These are phyloP conservation scores for Trypanosomatidae sp. DNA, from an alignment of 208 protist genomes.

Conservation along the genomic window DNA sequence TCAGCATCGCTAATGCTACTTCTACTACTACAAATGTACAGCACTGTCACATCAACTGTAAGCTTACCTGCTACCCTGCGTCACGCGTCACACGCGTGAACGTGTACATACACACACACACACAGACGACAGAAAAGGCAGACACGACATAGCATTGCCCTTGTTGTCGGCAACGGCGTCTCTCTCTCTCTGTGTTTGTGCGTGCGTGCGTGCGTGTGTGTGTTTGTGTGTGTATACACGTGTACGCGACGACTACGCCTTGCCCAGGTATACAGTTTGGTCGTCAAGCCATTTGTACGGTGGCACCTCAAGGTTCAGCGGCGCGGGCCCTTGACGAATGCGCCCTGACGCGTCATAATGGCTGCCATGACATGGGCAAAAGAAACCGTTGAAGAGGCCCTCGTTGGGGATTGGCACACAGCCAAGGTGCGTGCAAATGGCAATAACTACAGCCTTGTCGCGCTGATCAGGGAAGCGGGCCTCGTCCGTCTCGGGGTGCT, in stretches of 20 bases:
- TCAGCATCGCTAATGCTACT: too few species aligned
- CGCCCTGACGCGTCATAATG: conserved; percentile 97
- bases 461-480: conserved; percentile 77
- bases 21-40: too few species aligned
- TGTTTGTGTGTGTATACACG: too few species aligned
- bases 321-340: conserved; percentile 97
- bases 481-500: conserved; percentile 93
- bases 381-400: conserved; percentile 95
- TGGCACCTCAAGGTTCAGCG: conserved; percentile 97
- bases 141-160: too few species aligned
- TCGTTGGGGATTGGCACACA: conserved; percentile 96
- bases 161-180: too few species aligned
- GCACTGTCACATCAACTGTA: too few species aligned
- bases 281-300: conserved; percentile 93
- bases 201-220: too few species aligned
- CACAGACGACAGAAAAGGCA: too few species aligned
- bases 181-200: too few species aligned
- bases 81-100: too few species aligned
- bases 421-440: conserved; percentile 98
- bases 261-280: conserved; percentile 92
- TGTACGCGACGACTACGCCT: conserved; percentile 25
- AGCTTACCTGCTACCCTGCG: too few species aligned
- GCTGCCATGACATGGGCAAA: conserved; percentile 99
- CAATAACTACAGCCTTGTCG: conserved; percentile 94
- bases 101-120: too few species aligned